Percentiles rank a stretch among this genome's conserved stretches.
Evolutionary conservation across 2,329 filamentous ascomycete species (phyloP).

Genomic region (Plectosphaerella cucumerina): DNA sequence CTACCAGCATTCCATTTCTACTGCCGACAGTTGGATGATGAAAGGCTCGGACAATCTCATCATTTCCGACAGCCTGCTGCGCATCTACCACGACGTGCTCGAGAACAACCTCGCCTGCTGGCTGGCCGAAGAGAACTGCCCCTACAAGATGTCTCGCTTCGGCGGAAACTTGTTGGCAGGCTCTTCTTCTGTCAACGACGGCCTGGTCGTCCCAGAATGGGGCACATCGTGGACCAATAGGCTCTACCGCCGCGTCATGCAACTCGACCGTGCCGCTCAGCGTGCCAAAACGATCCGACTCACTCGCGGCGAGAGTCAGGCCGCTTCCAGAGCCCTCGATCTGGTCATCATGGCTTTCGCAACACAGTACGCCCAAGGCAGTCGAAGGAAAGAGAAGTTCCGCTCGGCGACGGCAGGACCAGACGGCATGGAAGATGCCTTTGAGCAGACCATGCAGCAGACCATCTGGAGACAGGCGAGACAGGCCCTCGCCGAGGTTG

Average conservation of each 20-base stretch:
- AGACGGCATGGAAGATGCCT: conserved; percentile 23
- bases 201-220: conserved; percentile 23
- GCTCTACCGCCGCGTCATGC: conserved; percentile 43
- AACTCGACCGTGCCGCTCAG: conserved; percentile 38
- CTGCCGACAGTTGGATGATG: conserved; percentile 14
- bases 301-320: conserved; percentile 33
- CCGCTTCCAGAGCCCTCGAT: conserved; percentile 40
- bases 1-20: conserved; percentile 6
- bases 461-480: conserved; percentile 33
- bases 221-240: conserved; percentile 27
- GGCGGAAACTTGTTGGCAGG: too few species aligned
- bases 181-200: too few species aligned
- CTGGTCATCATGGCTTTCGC: conserved; percentile 48
- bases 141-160: conserved; percentile 26
- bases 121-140: conserved; percentile 49
- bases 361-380: conserved; percentile 43
- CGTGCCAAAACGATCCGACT: conserved; percentile 30
- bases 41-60: conserved; percentile 24
- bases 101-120: conserved; percentile 50
- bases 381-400: conserved; percentile 13
- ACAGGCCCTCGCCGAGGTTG: conserved; percentile 27
- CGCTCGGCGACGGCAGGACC: background rate
- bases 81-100: conserved; percentile 50
- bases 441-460: conserved; percentile 31
- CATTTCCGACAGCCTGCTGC: conserved; percentile 38